Percentiles rank a stretch among this genome's conserved stretches.
Conservation (phyloP, 1,139 yeast genomes). For the Protomyces lactucae-debilis region DNA sequence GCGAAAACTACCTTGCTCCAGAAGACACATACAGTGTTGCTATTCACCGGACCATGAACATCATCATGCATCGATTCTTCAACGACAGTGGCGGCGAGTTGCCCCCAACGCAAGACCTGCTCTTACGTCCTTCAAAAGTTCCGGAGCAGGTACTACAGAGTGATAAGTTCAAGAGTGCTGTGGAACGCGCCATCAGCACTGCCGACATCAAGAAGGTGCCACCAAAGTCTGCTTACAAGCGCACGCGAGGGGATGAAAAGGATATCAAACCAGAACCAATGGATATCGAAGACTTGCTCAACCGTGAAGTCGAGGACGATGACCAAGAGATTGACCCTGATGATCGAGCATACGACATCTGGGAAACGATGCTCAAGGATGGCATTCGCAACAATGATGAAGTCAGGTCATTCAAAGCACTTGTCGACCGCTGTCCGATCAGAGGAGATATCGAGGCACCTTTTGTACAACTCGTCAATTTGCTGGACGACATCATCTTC, state of each 20-base stretch:
- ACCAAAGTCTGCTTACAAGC: constrained; percentile 27
- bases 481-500: constrained; percentile 7
- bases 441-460: constrained; percentile 23
- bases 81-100: constrained; percentile 32
- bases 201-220: constrained; percentile 33
- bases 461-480: constrained; percentile 15
- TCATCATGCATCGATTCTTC: constrained; percentile 38
- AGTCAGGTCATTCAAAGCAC: constrained; percentile 10
- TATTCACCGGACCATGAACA: constrained; percentile 37
- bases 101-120: constrained; percentile 1
- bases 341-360: background rate
- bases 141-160: background rate
- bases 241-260: constrained; percentile 24
- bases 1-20: constrained; percentile 31
- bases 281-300: constrained; percentile 32
- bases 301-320: background rate
- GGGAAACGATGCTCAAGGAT: background rate
- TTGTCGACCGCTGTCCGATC: constrained; percentile 2
- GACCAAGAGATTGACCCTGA: background rate
- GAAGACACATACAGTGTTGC: constrained; percentile 38
- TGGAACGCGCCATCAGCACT: constrained; percentile 6
- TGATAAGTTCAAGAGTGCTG: background rate
- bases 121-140: background rate
- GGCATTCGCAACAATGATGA: constrained; percentile 24
- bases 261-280: background rate